phyloP scores from a whole-genome alignment of 2,329 filamentous ascomycete species.

The Colletotrichum australisinense region DNA sequence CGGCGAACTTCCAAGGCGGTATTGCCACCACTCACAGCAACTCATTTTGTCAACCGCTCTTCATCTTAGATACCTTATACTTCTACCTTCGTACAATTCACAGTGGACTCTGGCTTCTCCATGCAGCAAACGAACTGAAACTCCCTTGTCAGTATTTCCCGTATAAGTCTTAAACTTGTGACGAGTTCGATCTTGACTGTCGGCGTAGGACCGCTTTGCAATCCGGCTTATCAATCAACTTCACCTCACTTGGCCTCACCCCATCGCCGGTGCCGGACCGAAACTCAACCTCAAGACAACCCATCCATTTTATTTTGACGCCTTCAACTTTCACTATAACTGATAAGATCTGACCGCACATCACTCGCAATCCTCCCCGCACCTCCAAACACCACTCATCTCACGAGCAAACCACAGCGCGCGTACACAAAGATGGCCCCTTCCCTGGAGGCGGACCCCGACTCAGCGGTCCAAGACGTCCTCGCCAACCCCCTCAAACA shows the following conservation, averaged over 20 bases:
- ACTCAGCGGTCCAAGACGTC: slow-evolving; percentile 76
- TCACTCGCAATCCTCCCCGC: background rate
- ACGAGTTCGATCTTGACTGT: background rate
- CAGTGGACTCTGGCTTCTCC: background rate
- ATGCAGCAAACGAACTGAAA: background rate
- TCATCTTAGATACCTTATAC: background rate
- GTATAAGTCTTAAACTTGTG: background rate
- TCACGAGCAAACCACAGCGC: background rate
- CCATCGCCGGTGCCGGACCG: slow-evolving; percentile 24
- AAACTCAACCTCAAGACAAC: background rate
- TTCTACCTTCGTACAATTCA: too few species aligned
- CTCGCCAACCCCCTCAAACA: slow-evolving; percentile 81
- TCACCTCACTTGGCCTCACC: slow-evolving; percentile 8
- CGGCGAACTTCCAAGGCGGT: background rate
- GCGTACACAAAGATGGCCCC: slow-evolving; percentile 73
- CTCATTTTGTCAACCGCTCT: slow-evolving; percentile 7
- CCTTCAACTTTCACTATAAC: background rate
- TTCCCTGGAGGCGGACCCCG: slow-evolving; percentile 81
- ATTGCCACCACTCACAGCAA: slow-evolving; percentile 31
- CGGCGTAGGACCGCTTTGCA: background rate
- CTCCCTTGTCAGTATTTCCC: background rate
- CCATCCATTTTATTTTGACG: background rate
- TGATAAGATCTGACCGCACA: background rate
- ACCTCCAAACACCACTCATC: background rate
- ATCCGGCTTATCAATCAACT: slow-evolving; percentile 34